Conservation (phyloP, 2,329 filamentous ascomycete species). For the Raffaelea ambrosiae region DNA sequence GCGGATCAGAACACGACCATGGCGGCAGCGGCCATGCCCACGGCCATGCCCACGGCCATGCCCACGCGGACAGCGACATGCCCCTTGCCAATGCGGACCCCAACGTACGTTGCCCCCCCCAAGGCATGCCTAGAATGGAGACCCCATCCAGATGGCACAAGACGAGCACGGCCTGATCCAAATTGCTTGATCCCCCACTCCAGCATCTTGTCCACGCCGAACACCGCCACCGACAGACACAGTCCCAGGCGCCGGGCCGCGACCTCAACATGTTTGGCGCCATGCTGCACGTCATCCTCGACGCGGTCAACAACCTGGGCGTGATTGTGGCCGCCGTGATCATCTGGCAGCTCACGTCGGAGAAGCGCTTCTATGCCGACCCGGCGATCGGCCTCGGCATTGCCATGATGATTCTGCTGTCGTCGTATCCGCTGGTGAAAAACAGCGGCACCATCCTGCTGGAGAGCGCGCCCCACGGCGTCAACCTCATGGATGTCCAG, state of each 20-base stretch:
- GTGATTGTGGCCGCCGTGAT: constrained; percentile 62
- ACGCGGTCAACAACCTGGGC: constrained; percentile 68
- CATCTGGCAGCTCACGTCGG: constrained; percentile 56
- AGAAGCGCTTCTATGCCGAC: constrained; percentile 60
- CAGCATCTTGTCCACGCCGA: constrained; percentile 29
- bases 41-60: constrained; percentile 9
- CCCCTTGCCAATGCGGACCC: neutral
- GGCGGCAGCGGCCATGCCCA: constrained; percentile 19
- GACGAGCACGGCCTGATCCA: too few relatives aligned
- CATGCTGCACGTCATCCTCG: constrained; percentile 61
- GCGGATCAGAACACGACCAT: constrained; percentile 19
- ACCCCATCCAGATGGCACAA: too few relatives aligned
- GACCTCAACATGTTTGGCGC: constrained; percentile 68
- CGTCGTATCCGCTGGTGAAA: constrained; percentile 54
- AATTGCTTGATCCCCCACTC: too few relatives aligned
- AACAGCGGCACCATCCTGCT: constrained; percentile 58
- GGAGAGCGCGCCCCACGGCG: constrained; percentile 53
- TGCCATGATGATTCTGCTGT: constrained; percentile 61
- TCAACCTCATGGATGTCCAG: constrained; percentile 54
- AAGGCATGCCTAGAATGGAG: too few relatives aligned
- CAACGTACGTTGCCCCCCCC: neutral
- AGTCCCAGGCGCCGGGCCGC: constrained; percentile 27
- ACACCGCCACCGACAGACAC: constrained; percentile 36
- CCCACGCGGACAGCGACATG: neutral
- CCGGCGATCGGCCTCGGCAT: constrained; percentile 62